Conservation (phyloP, 805 yeast species). For the Lipomyces mesembrius region DNA sequence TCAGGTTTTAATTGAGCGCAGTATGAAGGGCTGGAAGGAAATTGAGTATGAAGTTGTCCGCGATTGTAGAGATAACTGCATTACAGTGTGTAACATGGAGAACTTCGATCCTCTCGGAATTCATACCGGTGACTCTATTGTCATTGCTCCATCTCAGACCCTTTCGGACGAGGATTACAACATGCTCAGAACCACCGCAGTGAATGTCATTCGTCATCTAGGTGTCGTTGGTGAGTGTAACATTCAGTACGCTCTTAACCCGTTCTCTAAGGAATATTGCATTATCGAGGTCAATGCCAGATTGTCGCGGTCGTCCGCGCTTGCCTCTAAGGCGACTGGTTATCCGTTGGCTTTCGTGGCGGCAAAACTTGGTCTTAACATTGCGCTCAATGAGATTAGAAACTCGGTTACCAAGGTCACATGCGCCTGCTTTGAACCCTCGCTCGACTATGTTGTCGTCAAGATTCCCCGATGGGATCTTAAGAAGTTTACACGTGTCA, state of each 20-base stretch:
- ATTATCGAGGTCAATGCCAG: constrained; percentile 98
- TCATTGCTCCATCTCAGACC: constrained; percentile 98
- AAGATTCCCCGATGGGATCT: constrained; percentile 99
- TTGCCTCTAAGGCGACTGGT: constrained; percentile 98
- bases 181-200: constrained; percentile 97
- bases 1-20: constrained; percentile 91
- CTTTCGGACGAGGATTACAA: constrained; percentile 95
- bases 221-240: constrained; percentile 99
- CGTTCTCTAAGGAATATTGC: constrained; percentile 91
- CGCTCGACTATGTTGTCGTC: constrained; percentile 93
- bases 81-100: constrained; percentile 99
- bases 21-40: constrained; percentile 99
- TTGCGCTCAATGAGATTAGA: constrained; percentile 86
- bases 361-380: constrained; percentile 92
- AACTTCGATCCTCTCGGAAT: constrained; percentile 98
- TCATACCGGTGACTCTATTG: constrained; percentile 99
- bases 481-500: constrained; percentile 91
- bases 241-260: constrained; percentile 94
- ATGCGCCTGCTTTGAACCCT: constrained; percentile 96
- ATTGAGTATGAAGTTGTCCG: constrained; percentile 98
- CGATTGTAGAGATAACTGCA: constrained; percentile 96
- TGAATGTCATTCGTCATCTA: constrained; percentile 92
- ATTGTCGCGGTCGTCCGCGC: constrained; percentile 96
- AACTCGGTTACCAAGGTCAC: constrained; percentile 94
- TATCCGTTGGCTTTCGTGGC: constrained; percentile 98